A percentile compares a stretch with the other conserved stretches of the same genome.
Conservation (phyloP, 345 rosid species). For the Heritiera fomes region DNA sequence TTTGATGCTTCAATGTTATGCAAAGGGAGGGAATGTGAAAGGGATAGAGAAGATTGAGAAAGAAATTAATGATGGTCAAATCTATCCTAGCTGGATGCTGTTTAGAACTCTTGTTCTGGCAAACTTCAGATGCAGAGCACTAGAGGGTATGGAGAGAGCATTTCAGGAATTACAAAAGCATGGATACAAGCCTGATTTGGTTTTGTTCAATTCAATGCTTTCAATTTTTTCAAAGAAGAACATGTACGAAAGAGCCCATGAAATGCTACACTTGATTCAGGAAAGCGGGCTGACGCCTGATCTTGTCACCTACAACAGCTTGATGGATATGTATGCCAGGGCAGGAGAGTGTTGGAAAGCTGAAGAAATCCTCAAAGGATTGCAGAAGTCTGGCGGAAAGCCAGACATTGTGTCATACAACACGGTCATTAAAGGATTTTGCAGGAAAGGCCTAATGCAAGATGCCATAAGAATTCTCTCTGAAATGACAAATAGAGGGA, state of each 20-base stretch:
- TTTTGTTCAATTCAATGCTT: slow-evolving; percentile 75
- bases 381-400: slow-evolving; percentile 45
- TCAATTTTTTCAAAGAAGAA: slow-evolving; percentile 69
- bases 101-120: slow-evolving; percentile 76
- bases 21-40: slow-evolving; percentile 63
- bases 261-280: slow-evolving; percentile 51
- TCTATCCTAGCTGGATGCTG: slow-evolving; percentile 93
- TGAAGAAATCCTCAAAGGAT: slow-evolving; percentile 64
- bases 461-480: slow-evolving; percentile 75
- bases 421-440: slow-evolving; percentile 91
- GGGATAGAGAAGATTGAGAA: slow-evolving; percentile 74
- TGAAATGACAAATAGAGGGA: slow-evolving; percentile 67
- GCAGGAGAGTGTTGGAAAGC: slow-evolving; percentile 85
- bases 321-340: slow-evolving; percentile 91
- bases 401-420: slow-evolving; percentile 86
- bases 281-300: slow-evolving; percentile 69
- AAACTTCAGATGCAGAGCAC: slow-evolving; percentile 65
- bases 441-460: slow-evolving; percentile 80
- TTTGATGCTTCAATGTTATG: slow-evolving; percentile 67
- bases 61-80: slow-evolving; percentile 58
- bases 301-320: slow-evolving; percentile 81
- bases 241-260: slow-evolving; percentile 59
- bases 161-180: slow-evolving; percentile 53
- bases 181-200: slow-evolving; percentile 83
- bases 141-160: slow-evolving; percentile 69